These are phyloP conservation scores for Clathrus columnatus DNA, from an alignment of 768 basidiomycete genomes.

Conservation along the genomic window DNA sequence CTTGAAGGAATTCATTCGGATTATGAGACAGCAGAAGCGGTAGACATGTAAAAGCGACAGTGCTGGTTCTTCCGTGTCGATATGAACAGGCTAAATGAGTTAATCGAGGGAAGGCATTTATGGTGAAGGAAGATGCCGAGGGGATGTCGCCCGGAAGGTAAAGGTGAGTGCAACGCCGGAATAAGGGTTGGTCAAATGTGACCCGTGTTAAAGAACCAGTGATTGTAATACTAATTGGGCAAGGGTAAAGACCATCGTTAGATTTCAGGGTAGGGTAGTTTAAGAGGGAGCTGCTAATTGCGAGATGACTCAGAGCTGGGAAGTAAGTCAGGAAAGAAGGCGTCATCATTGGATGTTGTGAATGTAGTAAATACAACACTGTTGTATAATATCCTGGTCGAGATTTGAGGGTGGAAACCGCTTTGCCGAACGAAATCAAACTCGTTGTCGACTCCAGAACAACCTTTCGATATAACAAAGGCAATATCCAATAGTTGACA, in stretches of 20 bases:
- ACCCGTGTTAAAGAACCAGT: constrained; percentile 1
- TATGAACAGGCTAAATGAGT: constrained; percentile 9
- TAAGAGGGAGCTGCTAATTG: constrained; percentile 1
- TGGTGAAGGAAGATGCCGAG: neutral
- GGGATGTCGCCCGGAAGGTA: constrained; percentile 7
- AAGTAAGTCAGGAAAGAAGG: neutral
- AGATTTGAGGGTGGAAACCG: neutral
- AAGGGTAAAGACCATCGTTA: neutral
- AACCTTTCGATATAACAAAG: neutral
- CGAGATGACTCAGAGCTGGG: constrained; percentile 1
- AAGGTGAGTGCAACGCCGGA: constrained; percentile 7
- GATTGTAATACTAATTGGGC: constrained; percentile 6
- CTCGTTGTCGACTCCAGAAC: neutral
- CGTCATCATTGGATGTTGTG: neutral
- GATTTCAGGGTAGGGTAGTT: neutral
- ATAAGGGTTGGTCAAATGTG: constrained; percentile 4
- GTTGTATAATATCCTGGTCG: neutral
- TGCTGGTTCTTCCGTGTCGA: constrained; percentile 7
- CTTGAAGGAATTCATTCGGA: neutral
- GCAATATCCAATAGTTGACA: constrained; percentile 2
- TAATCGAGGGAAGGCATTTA: constrained; percentile 1
- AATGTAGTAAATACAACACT: neutral
- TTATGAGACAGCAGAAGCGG: constrained; percentile 4
- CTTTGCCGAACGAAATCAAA: neutral
- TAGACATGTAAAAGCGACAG: constrained; percentile 3